Percentiles rank a stretch among this genome's conserved stretches.
phyloP scores from a whole-genome alignment of 1,284 basidiomycete genomes.

The Vanrija pseudolonga region DNA sequence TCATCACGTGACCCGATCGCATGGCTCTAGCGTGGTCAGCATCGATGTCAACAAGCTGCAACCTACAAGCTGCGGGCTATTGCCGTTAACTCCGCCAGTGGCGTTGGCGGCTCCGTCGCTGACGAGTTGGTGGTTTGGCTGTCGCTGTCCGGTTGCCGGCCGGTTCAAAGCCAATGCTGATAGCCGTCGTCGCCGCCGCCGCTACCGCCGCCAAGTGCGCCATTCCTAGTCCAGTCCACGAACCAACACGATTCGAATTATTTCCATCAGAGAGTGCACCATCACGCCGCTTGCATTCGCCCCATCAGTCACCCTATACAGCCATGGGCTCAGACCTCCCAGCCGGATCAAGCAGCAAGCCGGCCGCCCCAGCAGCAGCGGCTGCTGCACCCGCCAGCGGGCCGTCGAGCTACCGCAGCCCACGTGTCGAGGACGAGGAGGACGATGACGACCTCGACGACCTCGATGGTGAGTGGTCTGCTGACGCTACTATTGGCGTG shows the following conservation, averaged over 20 bases:
- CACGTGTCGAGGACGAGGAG: conserved; percentile 30
- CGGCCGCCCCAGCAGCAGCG: background rate
- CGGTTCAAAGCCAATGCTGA: background rate
- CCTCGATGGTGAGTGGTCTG: conserved; percentile 35
- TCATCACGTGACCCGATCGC: too few relatives aligned
- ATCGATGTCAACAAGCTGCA: too few relatives aligned
- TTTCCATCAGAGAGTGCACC: conserved; percentile 1
- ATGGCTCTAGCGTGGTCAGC: too few relatives aligned
- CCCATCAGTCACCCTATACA: too few relatives aligned
- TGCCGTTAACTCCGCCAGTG: too few relatives aligned
- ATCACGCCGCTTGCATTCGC: background rate
- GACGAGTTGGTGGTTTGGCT: too few relatives aligned
- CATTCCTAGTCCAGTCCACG: background rate
- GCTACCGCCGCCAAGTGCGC: too few relatives aligned
- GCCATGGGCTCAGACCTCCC: background rate
- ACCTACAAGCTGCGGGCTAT: too few relatives aligned
- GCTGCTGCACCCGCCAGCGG: background rate
- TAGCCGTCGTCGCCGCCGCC: too few relatives aligned
- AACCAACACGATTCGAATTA: background rate
- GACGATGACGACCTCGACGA: conserved; percentile 46
- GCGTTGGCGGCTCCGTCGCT: too few relatives aligned
- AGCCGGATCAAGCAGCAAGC: background rate
- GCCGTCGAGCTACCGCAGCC: conserved; percentile 14
- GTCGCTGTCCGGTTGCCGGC: background rate
- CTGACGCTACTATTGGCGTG: too few relatives aligned